Evolutionary conservation across 805 yeast species (phyloP), one percentile per base, ranked within the genome.

Genomic region (Kodamaea lidongshanica): DNA sequence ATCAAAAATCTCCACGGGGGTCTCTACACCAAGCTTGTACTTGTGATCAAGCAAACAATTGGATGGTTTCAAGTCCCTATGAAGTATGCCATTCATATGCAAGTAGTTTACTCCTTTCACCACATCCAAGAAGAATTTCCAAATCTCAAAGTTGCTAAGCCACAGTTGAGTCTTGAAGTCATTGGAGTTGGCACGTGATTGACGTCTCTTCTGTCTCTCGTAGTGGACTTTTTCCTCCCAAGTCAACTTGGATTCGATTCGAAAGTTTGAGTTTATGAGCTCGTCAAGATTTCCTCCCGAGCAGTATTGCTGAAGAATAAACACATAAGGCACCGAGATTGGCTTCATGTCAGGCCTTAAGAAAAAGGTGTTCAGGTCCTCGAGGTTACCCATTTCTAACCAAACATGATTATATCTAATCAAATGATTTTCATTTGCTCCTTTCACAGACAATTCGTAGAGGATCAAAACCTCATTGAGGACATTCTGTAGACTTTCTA

Each of bases 361-460:
- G 19, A 56, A 39, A 25, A 45, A 54, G 0, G 63, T 43, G 10
- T 38, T 31, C 57, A 23, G 80, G 66, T 33, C 79, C 58, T 44
- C 65, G 52, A 19, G 79, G 74, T 54, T 56, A 3, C 30, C 81
- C 45, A 79, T 64, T 47, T 87, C 96, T 18, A 87, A 53, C 96
- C 96, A 87, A 15, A 86, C 95, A 54, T 87, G 96, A 47, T 87
- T 86, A 49, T 87, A 87, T 12, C 81, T 72, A 16, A 87, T 84
- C 42, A 87, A 65, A 50, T 86, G 81, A 35, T 58, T 55, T 27
- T 58, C 65, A 27, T 25, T 71, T 61, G 68, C 53, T 20, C 65
- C 58, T 32, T 56, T 34, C 41, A 54, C 64, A 3, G 74, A 67
- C 15, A 72, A 48, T 40, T 67, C 67, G 44, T 70, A 79, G 20